Evolutionary conservation across 495 filamentous ascomycete species (phyloP).

Genomic region (Tuber calosporum): DNA sequence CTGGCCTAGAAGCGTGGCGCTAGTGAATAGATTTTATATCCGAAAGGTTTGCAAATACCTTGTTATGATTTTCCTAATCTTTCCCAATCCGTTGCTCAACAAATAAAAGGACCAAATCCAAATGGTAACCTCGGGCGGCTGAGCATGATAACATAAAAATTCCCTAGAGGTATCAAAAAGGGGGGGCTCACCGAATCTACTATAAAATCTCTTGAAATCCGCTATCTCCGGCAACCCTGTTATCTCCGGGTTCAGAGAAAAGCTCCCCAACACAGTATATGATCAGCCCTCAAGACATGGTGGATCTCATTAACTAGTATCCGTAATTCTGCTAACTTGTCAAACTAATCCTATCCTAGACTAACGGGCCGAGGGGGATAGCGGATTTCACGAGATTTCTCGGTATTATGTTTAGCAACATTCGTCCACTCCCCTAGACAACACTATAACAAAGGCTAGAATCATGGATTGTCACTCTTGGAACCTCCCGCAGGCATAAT

Average conservation of each 20-base stretch:
- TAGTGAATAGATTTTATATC: background rate
- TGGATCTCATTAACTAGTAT: too few relatives aligned
- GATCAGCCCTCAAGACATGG: too few relatives aligned
- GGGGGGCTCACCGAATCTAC: background rate
- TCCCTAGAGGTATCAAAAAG: background rate
- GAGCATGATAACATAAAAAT: background rate
- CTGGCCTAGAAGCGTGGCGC: background rate
- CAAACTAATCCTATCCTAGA: too few relatives aligned
- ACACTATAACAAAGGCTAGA: background rate
- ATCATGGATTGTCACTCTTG: background rate
- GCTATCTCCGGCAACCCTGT: too few relatives aligned
- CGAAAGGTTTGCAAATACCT: background rate
- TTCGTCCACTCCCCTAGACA: background rate
- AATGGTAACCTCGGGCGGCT: background rate
- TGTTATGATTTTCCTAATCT: background rate
- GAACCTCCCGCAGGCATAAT: background rate
- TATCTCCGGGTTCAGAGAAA: too few relatives aligned
- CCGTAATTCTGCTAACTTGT: too few relatives aligned
- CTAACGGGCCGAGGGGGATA: too few relatives aligned
- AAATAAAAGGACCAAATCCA: background rate
- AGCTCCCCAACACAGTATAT: too few relatives aligned
- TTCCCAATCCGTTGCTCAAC: background rate
- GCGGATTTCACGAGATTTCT: too few relatives aligned
- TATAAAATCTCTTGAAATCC: too few relatives aligned
- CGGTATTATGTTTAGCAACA: background rate